phyloP scores from a whole-genome alignment of 768 basidiomycete species.

The Lactifluus rugatus region DNA sequence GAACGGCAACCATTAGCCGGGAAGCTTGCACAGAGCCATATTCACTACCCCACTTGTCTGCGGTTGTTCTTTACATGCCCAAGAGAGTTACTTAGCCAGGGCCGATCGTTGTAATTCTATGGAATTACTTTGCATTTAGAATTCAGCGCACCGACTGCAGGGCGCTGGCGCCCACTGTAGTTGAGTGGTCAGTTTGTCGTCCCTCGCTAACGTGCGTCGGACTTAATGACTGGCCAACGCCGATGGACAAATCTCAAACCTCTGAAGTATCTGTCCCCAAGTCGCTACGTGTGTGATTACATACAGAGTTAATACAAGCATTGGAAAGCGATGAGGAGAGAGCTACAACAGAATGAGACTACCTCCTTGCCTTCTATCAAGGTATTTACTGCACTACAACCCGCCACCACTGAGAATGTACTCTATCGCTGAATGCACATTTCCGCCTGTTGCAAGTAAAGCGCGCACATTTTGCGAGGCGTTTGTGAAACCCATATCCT shows the following conservation, averaged over 20 bases:
- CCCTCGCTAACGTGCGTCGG: neutral
- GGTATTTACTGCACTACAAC: conserved; percentile 28
- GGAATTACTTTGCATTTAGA: neutral
- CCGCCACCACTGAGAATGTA: conserved; percentile 83
- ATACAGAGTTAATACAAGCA: conserved; percentile 6
- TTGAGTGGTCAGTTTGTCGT: neutral
- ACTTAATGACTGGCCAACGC: neutral
- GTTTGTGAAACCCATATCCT: conserved; percentile 91
- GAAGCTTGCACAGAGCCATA: neutral
- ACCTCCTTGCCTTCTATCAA: neutral
- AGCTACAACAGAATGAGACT: neutral
- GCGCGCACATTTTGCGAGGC: conserved; percentile 86
- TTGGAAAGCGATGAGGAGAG: neutral
- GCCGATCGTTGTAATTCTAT: neutral
- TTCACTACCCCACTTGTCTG: no score
- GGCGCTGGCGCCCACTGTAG: neutral
- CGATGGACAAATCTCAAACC: neutral
- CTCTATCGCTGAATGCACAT: conserved; percentile 86
- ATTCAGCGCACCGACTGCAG: neutral
- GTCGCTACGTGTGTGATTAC: conserved; percentile 1
- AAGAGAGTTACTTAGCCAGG: no score
- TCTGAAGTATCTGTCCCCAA: neutral
- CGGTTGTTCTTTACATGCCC: no score
- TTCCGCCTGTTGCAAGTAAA: conserved; percentile 84
- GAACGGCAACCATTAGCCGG: neutral